phyloP scores from a whole-genome alignment of 2,329 filamentous ascomycete species.

The Ophiostoma tasmaniense region DNA sequence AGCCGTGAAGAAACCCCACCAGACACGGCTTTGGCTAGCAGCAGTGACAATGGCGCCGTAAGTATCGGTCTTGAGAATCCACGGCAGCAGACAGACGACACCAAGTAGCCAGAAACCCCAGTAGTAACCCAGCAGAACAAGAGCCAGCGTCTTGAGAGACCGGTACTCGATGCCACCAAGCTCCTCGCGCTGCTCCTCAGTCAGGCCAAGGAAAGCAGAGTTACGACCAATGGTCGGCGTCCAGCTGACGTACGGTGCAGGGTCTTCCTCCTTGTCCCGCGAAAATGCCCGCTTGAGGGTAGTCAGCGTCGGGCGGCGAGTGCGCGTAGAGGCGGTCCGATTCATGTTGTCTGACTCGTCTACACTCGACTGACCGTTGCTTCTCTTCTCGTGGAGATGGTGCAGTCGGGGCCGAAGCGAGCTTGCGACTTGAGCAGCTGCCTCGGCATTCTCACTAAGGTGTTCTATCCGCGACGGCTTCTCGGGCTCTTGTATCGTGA shows the following conservation, averaged over 20 bases:
- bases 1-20: slow-evolving; percentile 90
- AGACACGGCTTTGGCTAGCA: slow-evolving; percentile 56
- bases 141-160: slow-evolving; percentile 73
- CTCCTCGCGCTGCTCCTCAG: slow-evolving; percentile 87
- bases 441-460: slow-evolving; percentile 35
- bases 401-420: slow-evolving; percentile 38
- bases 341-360: slow-evolving; percentile 20
- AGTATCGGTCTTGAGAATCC: slow-evolving; percentile 56
- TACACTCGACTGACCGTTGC: neutral
- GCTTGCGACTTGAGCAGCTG: slow-evolving; percentile 33
- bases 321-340: slow-evolving; percentile 20
- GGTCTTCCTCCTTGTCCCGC: slow-evolving; percentile 44
- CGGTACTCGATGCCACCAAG: slow-evolving; percentile 94
- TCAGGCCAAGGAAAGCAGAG: slow-evolving; percentile 81
- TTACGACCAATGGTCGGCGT: slow-evolving; percentile 88
- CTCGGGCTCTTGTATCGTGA: slow-evolving; percentile 59
- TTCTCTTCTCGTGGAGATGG: slow-evolving; percentile 25
- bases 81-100: slow-evolving; percentile 65
- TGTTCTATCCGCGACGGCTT: slow-evolving; percentile 35
- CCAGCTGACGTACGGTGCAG: slow-evolving; percentile 86
- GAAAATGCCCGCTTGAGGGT: slow-evolving; percentile 50
- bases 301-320: slow-evolving; percentile 44
- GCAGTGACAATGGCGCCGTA: slow-evolving; percentile 59
- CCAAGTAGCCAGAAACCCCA: slow-evolving; percentile 74
- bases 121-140: slow-evolving; percentile 73